Percentiles rank a stretch among this genome's conserved stretches.
These are phyloP conservation scores for Salisapilia sapeloensis DNA, from an alignment of 352 stramenopile genomes.

Conservation along the genomic window DNA sequence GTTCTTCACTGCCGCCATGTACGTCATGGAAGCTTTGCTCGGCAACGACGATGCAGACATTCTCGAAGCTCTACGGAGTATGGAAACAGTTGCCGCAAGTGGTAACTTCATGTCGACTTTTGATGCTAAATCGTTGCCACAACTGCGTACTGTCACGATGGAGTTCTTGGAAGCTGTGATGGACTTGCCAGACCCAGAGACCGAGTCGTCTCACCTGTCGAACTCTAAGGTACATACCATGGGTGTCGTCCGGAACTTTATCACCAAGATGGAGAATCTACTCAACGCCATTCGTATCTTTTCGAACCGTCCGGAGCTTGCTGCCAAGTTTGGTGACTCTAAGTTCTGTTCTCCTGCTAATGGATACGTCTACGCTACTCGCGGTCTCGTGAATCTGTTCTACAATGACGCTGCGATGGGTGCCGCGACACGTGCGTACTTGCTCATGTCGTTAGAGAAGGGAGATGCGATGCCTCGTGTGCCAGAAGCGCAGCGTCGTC, in stretches of 20 bases:
- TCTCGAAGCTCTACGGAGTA: slow-evolving; percentile 36
- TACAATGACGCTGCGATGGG: slow-evolving; percentile 61
- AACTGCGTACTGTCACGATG: slow-evolving; percentile 35
- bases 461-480: slow-evolving; percentile 51
- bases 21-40: slow-evolving; percentile 47
- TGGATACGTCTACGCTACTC: slow-evolving; percentile 57
- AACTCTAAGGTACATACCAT: slow-evolving; percentile 48
- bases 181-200: slow-evolving; percentile 44
- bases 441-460: slow-evolving; percentile 56
- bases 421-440: slow-evolving; percentile 44
- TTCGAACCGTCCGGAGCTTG: slow-evolving; percentile 27
- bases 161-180: slow-evolving; percentile 61
- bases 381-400: slow-evolving; percentile 62
- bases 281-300: slow-evolving; percentile 41
- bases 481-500: slow-evolving; percentile 47
- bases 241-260: slow-evolving; percentile 56
- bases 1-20: slow-evolving; percentile 61
- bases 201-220: slow-evolving; percentile 23
- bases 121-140: slow-evolving; percentile 25
- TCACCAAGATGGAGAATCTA: slow-evolving; percentile 53
- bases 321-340: slow-evolving; percentile 41
- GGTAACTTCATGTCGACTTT: slow-evolving; percentile 55
- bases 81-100: slow-evolving; percentile 37
- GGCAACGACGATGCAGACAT: slow-evolving; percentile 47
- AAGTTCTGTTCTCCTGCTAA: slow-evolving; percentile 67